Evolutionary conservation across 768 basidiomycete species (phyloP), one percentile per base, ranked within the genome.

Genomic region (Cystobasidium ongulense): DNA sequence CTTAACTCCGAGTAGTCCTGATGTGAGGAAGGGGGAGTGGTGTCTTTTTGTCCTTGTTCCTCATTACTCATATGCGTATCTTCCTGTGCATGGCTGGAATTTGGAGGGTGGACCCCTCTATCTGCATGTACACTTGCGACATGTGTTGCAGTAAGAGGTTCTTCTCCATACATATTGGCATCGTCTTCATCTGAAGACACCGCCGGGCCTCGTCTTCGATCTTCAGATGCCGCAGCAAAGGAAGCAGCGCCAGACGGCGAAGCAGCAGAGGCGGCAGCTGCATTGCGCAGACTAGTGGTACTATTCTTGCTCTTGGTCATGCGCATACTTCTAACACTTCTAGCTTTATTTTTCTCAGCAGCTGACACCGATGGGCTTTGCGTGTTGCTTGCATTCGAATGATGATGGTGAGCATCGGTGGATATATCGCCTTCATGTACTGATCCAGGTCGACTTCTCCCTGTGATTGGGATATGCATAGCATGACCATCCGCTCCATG

Each of bases 361-460:
- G 63, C 38, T 46, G 38, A 64, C 7, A 36, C 63, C 10, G 63
- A 64, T 15, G 63, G 43, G 39, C 38, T 39, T 27, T 35, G 29
- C 33, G 57, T 59, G 23, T 59, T 59, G 25, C 29, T 15, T 59
- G 7, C 57, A 29, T 59, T 7, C 53, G 7, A 18, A 18, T 41
- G 39, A 41, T 41, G 46, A 50, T 50, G 46, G 21, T 50, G 46
- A 11, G 46, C 46, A 50, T 67, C 46, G 17, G 35, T 1, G 4
- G 61, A 53, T 43, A 72, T 63, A 43, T 75, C 74, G 21, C 57
- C 57, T 3, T 71, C 63, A 39, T 67, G 36, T 15, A 75, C 27
- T 21, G 74, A 75, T 10, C 43, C 35, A 1, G 74, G 74, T 5
- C 74, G 66, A 46, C 65, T 74, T 36, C 74, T 54, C 23, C 74